These are phyloP conservation scores for Xenoacremonium recifei DNA, from an alignment of 2,329 filamentous ascomycete species.

Conservation along the genomic window DNA sequence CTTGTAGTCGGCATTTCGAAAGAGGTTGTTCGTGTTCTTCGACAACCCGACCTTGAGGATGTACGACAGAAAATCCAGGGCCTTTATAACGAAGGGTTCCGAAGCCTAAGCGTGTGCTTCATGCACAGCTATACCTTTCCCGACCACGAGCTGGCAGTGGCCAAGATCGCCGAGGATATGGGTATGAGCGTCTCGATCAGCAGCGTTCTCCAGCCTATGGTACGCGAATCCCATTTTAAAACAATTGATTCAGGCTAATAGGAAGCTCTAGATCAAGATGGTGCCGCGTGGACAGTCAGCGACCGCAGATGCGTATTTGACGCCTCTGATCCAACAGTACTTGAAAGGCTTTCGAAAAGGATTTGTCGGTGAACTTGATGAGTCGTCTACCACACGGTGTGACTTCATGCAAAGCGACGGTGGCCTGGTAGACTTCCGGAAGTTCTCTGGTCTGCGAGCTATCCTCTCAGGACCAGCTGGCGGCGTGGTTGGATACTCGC, in stretches of 20 bases:
- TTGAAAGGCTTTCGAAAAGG: conserved; percentile 32
- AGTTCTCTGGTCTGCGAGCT: conserved; percentile 25
- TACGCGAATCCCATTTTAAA: too few species aligned
- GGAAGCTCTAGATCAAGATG: too few species aligned
- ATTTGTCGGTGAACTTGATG: conserved; percentile 23
- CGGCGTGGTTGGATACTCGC: conserved; percentile 25
- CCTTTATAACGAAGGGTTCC: conserved; percentile 60
- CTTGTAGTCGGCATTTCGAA: conserved; percentile 67
- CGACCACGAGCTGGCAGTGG: conserved; percentile 49
- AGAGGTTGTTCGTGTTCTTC: conserved; percentile 66
- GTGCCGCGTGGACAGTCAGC: conserved; percentile 44
- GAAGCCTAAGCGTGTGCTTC: conserved; percentile 55
- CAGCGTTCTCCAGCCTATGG: conserved; percentile 40
- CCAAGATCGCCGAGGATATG: conserved; percentile 34
- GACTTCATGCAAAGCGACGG: conserved; percentile 28
- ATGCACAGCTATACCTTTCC: conserved; percentile 69
- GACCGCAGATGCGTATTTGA: conserved; percentile 43
- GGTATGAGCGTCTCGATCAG: conserved; percentile 41
- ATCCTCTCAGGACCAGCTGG: conserved; percentile 28
- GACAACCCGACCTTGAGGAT: conserved; percentile 53
- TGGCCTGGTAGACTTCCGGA: conserved; percentile 25
- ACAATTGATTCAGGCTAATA: too few species aligned
- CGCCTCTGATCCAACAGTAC: conserved; percentile 36
- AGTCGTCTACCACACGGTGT: conserved; percentile 29
- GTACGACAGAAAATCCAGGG: conserved; percentile 56